A percentile compares a stretch with the other conserved stretches of the same genome.
Evolutionary conservation across 805 yeast genomes (phyloP).

Genomic region (Barnettozyma vustinii): DNA sequence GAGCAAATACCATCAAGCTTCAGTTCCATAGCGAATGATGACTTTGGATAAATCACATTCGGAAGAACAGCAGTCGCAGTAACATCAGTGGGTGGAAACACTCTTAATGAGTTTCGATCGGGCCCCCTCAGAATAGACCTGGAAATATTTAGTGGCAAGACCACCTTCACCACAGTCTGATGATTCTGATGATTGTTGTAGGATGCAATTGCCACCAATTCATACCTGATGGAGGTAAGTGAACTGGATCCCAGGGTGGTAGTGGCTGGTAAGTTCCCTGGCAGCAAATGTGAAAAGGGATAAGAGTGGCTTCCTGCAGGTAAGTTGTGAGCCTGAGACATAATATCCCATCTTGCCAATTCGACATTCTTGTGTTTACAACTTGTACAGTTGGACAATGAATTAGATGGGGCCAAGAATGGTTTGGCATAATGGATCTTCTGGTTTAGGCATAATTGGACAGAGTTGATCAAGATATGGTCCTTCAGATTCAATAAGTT

Average conservation of each 20-base stretch:
- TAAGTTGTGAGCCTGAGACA: slow-evolving; percentile 52
- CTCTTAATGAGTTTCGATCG: slow-evolving; percentile 80
- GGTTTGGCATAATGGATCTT: slow-evolving; percentile 62
- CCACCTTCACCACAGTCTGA: slow-evolving; percentile 35
- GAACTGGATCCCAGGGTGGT: slow-evolving; percentile 49
- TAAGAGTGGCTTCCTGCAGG: slow-evolving; percentile 72
- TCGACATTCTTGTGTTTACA: slow-evolving; percentile 54
- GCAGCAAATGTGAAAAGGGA: slow-evolving; percentile 85
- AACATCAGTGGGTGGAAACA: slow-evolving; percentile 93
- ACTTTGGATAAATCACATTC: slow-evolving; percentile 81
- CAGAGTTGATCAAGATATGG: slow-evolving; percentile 48
- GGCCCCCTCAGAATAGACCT: slow-evolving; percentile 78
- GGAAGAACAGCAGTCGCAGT: slow-evolving; percentile 86
- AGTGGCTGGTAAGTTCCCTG: slow-evolving; percentile 85
- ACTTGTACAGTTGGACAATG: slow-evolving; percentile 48
- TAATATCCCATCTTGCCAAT: slow-evolving; percentile 85
- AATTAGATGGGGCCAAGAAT: slow-evolving; percentile 47
- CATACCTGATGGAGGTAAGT: slow-evolving; percentile 58
- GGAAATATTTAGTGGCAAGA: slow-evolving; percentile 64
- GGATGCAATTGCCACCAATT: slow-evolving; percentile 56
- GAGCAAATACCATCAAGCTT: slow-evolving; percentile 66
- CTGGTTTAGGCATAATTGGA: slow-evolving; percentile 68
- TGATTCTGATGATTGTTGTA: slow-evolving; percentile 34
- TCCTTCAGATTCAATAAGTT: slow-evolving; percentile 29
- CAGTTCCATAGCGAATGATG: slow-evolving; percentile 78